A percentile compares a stretch with the other conserved stretches of the same genome.
These are phyloP conservation scores for Aspergillus jensenii DNA, from an alignment of 2,329 filamentous ascomycete species.

Conservation along the genomic window DNA sequence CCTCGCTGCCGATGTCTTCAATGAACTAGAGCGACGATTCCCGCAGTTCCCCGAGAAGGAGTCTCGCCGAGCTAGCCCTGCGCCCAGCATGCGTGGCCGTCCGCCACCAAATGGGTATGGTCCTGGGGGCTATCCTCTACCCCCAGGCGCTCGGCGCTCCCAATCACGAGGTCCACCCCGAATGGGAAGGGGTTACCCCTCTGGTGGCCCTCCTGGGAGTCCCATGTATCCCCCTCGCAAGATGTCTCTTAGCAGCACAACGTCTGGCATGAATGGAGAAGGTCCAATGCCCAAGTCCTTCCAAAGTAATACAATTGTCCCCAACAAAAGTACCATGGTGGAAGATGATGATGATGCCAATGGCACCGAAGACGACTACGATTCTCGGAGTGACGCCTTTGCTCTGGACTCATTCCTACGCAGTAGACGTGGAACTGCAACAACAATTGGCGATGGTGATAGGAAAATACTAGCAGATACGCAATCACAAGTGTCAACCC, in stretches of 20 bases:
- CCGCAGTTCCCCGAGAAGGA: constrained; percentile 74
- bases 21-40: constrained; percentile 86
- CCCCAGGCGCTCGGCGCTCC: constrained; percentile 43
- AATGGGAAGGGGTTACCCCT: constrained; percentile 36
- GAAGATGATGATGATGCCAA: constrained; percentile 82
- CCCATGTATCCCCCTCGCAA: constrained; percentile 41
- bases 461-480: constrained; percentile 76
- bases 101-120: constrained; percentile 58
- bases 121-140: constrained; percentile 34
- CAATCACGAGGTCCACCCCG: constrained; percentile 38
- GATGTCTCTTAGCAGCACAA: constrained; percentile 43
- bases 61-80: constrained; percentile 67
- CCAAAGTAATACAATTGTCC: constrained; percentile 93
- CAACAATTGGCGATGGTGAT: constrained; percentile 58
- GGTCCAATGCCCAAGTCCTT: constrained; percentile 85
- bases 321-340: constrained; percentile 96
- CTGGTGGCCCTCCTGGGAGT: constrained; percentile 37
- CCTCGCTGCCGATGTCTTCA: constrained; percentile 92
- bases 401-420: constrained; percentile 54
- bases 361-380: constrained; percentile 56
- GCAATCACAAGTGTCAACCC: constrained; percentile 70
- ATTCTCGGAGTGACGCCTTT: constrained; percentile 64
- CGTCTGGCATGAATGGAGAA: constrained; percentile 57
- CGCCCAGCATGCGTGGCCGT: constrained; percentile 60
- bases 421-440: constrained; percentile 50